Base-by-base conservation (phyloP, 768 basidiomycete genomes). In the Tylopilus sp. region DNA sequence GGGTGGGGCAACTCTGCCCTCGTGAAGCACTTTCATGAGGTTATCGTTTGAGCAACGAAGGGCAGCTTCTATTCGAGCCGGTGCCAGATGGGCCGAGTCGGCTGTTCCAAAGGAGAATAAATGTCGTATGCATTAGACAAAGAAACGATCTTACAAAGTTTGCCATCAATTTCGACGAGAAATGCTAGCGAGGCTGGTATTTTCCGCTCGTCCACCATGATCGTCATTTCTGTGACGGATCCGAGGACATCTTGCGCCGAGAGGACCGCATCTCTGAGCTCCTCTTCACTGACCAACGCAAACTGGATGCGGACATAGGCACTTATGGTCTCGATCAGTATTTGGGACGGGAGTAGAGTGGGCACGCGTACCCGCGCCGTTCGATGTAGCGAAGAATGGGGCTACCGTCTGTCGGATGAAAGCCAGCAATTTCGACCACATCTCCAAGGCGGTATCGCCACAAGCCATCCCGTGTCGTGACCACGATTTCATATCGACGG, bases 361-460 rank as follows among this genome's bases (percentile, higher is more conserved):
- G 29, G 30, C 33, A 22, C 1, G 17, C 54, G 25, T 45, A 64
- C 63, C 56, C 52, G 9, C 58, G 52, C 3, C 60, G 63, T 24
- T 65, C 60, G 7, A 65, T 48, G 37, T 52, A 65, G 31, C 54
- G 58, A 28, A 62, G 19, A 11, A 65, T 53, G 4, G 63, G 63
- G 21, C 48, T 41, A 21, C 60, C 63, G n/a, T 64, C 63, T 3
- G 17, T 22, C 2, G 63, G 49, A 40, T 61, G 51, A 46, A 62
- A 59, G 2, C 60, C 63, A 4, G 40, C 36, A 22, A 62, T 22
- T 33, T 64, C 57, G 10, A 62, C 22, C 31, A 64, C 48, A 40
- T 64, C 63, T 4, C 63, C 63, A 3, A 62, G 57, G 14, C 63
- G 59, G n/a, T 65, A 60, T 14, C 60, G 63, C 63, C 63, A 64